Base-by-base conservation (phyloP, 306 rosid species). In the Sesbania bispinosa region DNA sequence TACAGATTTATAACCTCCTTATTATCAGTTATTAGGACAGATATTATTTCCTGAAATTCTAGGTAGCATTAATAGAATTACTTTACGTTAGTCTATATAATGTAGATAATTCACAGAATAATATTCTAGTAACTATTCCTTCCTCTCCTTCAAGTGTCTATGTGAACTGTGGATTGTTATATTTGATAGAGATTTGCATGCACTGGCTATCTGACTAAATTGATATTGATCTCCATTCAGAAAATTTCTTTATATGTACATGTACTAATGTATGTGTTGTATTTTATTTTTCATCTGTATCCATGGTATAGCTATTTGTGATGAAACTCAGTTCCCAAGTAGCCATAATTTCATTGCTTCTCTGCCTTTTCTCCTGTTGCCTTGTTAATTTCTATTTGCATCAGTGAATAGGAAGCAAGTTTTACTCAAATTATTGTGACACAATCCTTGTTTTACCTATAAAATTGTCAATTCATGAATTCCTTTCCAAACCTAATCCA, bases 401-500 rank as follows among this genome's bases (percentile, higher is more conserved):
- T 71, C 5, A 8, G 15, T 52, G 26, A 54, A 74, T 48, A 23
- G 4, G 21, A 35, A 74, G 45, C 30, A 42, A 6, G 2, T 69
- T 73, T 67, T 1, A 10, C 62, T 59, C 11, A 8, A 52, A 23
- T 32, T 23, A 39, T 35, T 20, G 5, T 41, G 41, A 15, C 23
- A 62, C 47, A 14, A 52, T 62, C 0, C n/a, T 3, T 52, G n/a
- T 50, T 60, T 27, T 57, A 33, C 55, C 7, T 62, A 58, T 47
- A 52, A 43, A 53, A 69, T 11, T 60, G 48, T 54, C 10, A 13
- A 35, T 64, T 65, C 3, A 53, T 61, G 60, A 57, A 36, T 78
- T 73, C 35, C 9, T 35, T 60, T 38, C 76, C 13, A 10, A 48
- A 77, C 29, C 33, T 47, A 45, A 29, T 77, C 33, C 77, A 94